A percentile compares a stretch with the other conserved stretches of the same genome.
These are phyloP conservation scores for Paraglomus occultum DNA, from an alignment of 192 early-diverging fungal species.

Conservation along the genomic window DNA sequence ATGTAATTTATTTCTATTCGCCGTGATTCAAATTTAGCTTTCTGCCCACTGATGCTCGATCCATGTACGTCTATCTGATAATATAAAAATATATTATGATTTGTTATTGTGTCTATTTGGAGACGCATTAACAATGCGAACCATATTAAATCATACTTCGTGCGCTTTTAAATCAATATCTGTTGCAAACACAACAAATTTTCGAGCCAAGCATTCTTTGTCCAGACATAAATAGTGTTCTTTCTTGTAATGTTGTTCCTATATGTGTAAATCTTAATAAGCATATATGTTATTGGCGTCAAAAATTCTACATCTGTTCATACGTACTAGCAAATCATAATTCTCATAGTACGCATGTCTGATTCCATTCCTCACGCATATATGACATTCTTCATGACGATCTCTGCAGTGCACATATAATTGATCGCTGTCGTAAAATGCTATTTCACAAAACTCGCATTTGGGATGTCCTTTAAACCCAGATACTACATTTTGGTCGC, in stretches of 20 bases:
- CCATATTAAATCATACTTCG: conserved; percentile 57
- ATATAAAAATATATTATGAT: not conserved
- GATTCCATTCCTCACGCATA: conserved; percentile 73
- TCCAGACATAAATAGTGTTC: conserved; percentile 84
- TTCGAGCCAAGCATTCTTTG: conserved; percentile 82
- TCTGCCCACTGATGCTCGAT: conserved; percentile 31
- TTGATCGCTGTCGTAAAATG: conserved; percentile 91
- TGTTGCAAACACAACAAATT: conserved; percentile 93
- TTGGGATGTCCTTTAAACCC: conserved; percentile 85
- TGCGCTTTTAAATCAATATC: conserved; percentile 92
- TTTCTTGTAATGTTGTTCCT: conserved; percentile 72
- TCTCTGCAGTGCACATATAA: conserved; percentile 93
- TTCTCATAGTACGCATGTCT: conserved; percentile 86
- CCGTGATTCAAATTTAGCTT: conserved; percentile 39
- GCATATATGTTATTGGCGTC: not conserved
- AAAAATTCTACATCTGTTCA: not conserved
- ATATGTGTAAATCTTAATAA: conserved; percentile 2
- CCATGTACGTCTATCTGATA: conserved; percentile 43
- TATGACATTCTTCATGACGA: conserved; percentile 91
- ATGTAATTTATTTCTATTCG: conserved; percentile 37
- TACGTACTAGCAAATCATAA: conserved; percentile 73
- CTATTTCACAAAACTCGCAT: conserved; percentile 82
- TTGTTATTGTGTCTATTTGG: not conserved
- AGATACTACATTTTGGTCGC: conserved; percentile 61
- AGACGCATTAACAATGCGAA: not conserved